Evolutionary conservation across 306 rosid genomes (phyloP).

Genomic region (Senna tora): DNA sequence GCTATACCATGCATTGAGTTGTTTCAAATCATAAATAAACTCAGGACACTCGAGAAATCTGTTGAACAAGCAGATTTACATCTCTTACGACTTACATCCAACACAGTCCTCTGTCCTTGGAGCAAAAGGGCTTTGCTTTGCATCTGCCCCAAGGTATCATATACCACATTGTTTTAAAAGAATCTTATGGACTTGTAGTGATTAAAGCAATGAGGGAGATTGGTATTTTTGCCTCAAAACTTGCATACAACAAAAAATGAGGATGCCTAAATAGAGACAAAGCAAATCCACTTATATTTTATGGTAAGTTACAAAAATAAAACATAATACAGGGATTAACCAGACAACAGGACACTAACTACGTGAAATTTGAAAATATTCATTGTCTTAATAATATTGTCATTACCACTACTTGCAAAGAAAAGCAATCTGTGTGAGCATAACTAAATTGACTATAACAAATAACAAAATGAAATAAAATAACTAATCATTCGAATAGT

Average conservation of each 20-base stretch:
- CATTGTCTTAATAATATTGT: too few species aligned
- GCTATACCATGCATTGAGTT: too few species aligned
- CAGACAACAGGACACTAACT: neutral
- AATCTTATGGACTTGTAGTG: neutral
- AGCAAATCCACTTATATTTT: neutral
- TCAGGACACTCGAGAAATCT: neutral
- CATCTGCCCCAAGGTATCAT: too few species aligned
- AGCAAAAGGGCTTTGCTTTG: neutral
- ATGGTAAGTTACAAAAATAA: too few species aligned
- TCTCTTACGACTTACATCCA: neutral
- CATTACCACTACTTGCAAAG: too few species aligned
- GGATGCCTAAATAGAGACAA: neutral
- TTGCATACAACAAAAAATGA: neutral
- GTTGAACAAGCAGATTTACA: neutral
- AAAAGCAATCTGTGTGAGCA: too few species aligned
- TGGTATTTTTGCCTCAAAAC: neutral
- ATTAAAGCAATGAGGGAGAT: neutral
- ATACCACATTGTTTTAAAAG: neutral
- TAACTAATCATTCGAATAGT: too few species aligned
- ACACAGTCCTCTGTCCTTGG: neutral
- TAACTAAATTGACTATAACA: too few species aligned
- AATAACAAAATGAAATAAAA: too few species aligned
- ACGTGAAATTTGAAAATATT: too few species aligned
- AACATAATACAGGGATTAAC: neutral
- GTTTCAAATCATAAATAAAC: neutral